Evolutionary conservation across 2,329 filamentous ascomycete species (phyloP), one percentile per base, ranked within the genome.

Genomic region (Hypoxylon rubiginosum): DNA sequence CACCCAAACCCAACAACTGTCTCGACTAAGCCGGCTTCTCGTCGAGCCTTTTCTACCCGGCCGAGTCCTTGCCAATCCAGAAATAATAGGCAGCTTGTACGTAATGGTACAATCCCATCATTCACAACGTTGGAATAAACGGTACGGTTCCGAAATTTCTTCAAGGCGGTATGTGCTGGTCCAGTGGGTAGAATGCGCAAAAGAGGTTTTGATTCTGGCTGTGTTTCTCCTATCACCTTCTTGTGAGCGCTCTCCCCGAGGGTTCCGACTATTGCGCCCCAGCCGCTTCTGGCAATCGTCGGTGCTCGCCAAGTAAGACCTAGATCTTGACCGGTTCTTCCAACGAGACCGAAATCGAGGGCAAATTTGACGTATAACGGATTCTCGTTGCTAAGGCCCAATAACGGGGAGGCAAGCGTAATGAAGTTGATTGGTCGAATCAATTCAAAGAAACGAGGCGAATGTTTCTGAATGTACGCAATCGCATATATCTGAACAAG

Each of bases 71-170:
- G 92, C 96, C 96, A 99, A 77, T 99, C 96, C 1, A 99, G 83
- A 75, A 99, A 99, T 5, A 99, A 81, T n/a, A 99, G 83, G 78
- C 95, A 99, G 68, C 95, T 98, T 4, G 96, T 99, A 21, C 96
- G 89, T 34, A 99, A 82, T 2, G 96, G 96, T 4, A 99, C 96
- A 71, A 99, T 97, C 2, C 94, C 95, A 79, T 98, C 95, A 75
- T 98, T 98, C 71, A 98, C 95, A 11, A 98, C 94, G 74, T 98
- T 98, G 1, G 94, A 97, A 78, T 98, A 98, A 1, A 97, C 85
- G 0, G 96, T 98, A 15, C 95, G 86, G 77, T 97, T 97, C 21
- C 93, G 86, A 78, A 98, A 98, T 80, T 92, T 93, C 76, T 91
- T 90, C 43, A 98, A 81, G 1, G 94, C 95, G 58, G 89, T 88